Base-by-base conservation (phyloP, 441 rosid genomes). In the Populus hybrid region DNA sequence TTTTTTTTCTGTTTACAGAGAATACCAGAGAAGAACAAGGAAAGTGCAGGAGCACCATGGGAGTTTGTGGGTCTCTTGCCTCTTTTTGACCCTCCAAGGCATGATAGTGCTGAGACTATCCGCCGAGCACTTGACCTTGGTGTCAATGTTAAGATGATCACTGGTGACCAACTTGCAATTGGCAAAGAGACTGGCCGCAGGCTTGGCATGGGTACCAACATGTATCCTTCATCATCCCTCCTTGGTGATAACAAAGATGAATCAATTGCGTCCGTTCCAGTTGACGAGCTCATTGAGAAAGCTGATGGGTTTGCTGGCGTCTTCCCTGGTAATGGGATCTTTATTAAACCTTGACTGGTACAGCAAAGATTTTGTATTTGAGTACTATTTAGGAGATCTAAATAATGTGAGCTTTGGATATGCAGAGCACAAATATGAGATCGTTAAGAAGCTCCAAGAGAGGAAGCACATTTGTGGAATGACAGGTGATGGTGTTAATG, bases 401-500 rank as follows among this genome's bases (percentile, higher is more conserved):
- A 38, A 8, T 38, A 38, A 38, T 38, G 42, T 38, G 42, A 38
- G 3, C 46, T 34, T 1, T 69, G 21, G 8, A 12, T 67, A 16
- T 38, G 79, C 82, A 92, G 97, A 94, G 80, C 98, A 92, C 82
- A 92, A 93, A 81, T 92, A 91, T 65, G 95, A 93, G 85, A 93
- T 93, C 35, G 97, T 93, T 36, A 92, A 85, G 87, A 88, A 86
- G 78, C 78, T 93, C 77, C 98, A 93, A 85, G 94, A 89, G 28
- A 84, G 91, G 81, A 92, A 92, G 30, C 97, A 93, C 77, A 91
- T 91, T 63, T 89, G 92, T 63, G 98, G 98, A 16, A 93, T 93
- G 98, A 93, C 98, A 7, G 94, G 98, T 73, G 98, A 93, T 63
- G 97, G 97, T 76, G 97, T 93, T 32, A 93, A 93, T 54, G 97